phyloP scores from a whole-genome alignment of 2,329 filamentous ascomycete species.

The Clathrospora elynae region DNA sequence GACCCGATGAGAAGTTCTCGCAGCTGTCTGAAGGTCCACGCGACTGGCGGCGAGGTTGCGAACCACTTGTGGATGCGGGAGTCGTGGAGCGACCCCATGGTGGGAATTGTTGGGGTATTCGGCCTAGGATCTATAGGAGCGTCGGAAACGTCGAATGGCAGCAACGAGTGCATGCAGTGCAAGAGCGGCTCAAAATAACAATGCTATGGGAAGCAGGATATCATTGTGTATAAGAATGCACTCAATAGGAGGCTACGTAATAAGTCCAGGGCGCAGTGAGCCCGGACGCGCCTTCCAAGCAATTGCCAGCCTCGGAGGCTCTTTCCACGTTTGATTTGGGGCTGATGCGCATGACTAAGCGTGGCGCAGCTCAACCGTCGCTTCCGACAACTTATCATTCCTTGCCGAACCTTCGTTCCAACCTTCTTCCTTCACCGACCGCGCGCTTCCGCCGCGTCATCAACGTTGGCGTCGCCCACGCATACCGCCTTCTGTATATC shows the following conservation, averaged over 20 bases:
- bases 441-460: conserved; percentile 34
- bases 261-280: conserved; percentile 37
- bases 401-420: conserved; percentile 23
- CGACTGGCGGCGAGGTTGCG: conserved; percentile 83
- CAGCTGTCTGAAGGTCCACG: conserved; percentile 81
- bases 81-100: conserved; percentile 60
- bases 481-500: neutral
- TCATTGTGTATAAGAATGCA: conserved; percentile 28
- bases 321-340: conserved; percentile 10
- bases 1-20: conserved; percentile 87
- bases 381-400: conserved; percentile 12
- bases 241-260: conserved; percentile 41
- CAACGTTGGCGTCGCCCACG: conserved; percentile 23
- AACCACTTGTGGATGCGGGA: conserved; percentile 74
- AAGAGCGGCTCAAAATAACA: conserved; percentile 4
- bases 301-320: conserved; percentile 22
- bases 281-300: conserved; percentile 38
- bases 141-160: conserved; percentile 10
- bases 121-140: conserved; percentile 14
- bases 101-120: conserved; percentile 23
- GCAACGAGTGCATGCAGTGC: conserved; percentile 3
- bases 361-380: conserved; percentile 14
- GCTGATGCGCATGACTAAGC: conserved; percentile 21
- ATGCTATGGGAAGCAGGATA: conserved; percentile 12
- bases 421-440: conserved; percentile 20